Conservation (phyloP, 305 asterid genomes). For the Plantago rigida region DNA sequence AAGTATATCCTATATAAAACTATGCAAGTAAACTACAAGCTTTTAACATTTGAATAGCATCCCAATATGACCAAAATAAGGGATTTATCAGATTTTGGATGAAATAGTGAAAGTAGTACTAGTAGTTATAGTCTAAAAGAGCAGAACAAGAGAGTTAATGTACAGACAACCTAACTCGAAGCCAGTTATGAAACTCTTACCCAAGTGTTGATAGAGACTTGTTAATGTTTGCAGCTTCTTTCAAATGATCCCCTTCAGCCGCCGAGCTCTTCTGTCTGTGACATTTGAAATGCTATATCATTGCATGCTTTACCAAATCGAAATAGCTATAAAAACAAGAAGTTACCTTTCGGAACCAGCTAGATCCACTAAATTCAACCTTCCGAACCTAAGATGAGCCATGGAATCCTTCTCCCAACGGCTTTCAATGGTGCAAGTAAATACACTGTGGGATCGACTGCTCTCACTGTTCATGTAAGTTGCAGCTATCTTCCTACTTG, state of each 20-base stretch:
- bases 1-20: too few relatives aligned
- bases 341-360: constrained; percentile 87
- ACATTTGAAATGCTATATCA: constrained; percentile 25
- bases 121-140: background rate
- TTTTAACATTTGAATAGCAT: too few relatives aligned
- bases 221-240: constrained; percentile 82
- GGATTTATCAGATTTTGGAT: too few relatives aligned
- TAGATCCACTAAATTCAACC: constrained; percentile 70
- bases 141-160: background rate
- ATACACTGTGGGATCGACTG: constrained; percentile 85
- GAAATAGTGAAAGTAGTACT: too few relatives aligned
- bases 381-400: constrained; percentile 70
- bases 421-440: constrained; percentile 73
- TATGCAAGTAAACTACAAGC: too few relatives aligned
- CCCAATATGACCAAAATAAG: too few relatives aligned
- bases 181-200: constrained; percentile 36
- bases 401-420: constrained; percentile 73
- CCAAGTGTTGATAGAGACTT: constrained; percentile 82
- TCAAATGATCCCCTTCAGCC: constrained; percentile 81
- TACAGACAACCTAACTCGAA: constrained; percentile 1
- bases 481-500: constrained; percentile 72
- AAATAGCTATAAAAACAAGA: constrained; percentile 13
- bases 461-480: constrained; percentile 80
- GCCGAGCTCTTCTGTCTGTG: constrained; percentile 79
- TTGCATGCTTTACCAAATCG: constrained; percentile 13